phyloP scores from a whole-genome alignment of 176 grass and related monocot genomes.

The Musa beccarii region DNA sequence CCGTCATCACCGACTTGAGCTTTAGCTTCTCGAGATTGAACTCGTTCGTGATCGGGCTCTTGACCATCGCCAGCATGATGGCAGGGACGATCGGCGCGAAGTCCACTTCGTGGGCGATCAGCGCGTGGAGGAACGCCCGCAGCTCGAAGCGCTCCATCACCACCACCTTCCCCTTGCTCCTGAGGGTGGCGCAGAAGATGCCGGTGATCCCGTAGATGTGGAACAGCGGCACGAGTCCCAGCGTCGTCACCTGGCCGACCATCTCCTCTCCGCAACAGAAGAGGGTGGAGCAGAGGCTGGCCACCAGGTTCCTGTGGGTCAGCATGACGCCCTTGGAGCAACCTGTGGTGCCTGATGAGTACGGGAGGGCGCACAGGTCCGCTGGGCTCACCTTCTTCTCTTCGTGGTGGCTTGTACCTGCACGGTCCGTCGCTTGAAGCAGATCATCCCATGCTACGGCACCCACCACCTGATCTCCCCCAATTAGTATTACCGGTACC shows the following conservation, averaged over 20 bases:
- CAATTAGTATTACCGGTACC: constrained; percentile 43
- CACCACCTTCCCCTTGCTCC: constrained; percentile 80
- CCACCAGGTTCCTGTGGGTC: constrained; percentile 79
- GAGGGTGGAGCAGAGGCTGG: constrained; percentile 63
- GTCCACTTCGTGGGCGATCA: constrained; percentile 44
- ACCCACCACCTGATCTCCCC: neutral
- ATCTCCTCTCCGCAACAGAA: constrained; percentile 32
- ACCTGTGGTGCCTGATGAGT: constrained; percentile 78
- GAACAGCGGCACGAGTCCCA: constrained; percentile 84
- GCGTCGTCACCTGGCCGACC: constrained; percentile 30
- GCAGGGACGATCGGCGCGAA: constrained; percentile 74
- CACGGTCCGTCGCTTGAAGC: constrained; percentile 33
- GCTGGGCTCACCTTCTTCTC: constrained; percentile 23
- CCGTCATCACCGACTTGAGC: constrained; percentile 70
- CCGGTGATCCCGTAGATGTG: constrained; percentile 92
- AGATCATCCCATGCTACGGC: constrained; percentile 57
- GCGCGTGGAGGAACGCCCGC: constrained; percentile 41
- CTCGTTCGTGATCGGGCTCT: constrained; percentile 41
- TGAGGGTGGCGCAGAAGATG: constrained; percentile 68
- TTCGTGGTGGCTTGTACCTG: neutral
- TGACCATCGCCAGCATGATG: constrained; percentile 83
- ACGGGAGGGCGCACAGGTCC: constrained; percentile 70
- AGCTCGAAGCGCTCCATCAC: constrained; percentile 82
- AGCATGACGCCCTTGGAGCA: constrained; percentile 89
- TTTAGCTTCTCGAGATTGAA: constrained; percentile 37